Evolutionary conservation across 2,329 filamentous ascomycete genomes (phyloP).

Genomic region (Epichloe gansuensis): DNA sequence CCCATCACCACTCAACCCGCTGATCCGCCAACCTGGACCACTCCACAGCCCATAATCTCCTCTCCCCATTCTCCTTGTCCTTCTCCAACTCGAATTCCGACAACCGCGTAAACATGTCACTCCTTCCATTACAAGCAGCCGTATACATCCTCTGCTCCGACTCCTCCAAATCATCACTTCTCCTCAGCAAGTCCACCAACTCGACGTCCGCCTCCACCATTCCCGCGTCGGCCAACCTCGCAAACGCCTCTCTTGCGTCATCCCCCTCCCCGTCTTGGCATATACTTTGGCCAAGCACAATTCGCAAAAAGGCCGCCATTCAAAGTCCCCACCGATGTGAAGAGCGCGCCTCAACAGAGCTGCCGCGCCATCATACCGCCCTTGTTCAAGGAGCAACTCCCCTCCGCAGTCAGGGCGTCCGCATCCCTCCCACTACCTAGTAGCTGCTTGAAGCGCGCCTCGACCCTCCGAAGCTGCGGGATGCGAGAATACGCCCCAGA

Average conservation of each 20-base stretch:
- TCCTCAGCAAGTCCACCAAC: conserved; percentile 15
- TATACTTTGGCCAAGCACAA: conserved; percentile 16
- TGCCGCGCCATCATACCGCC: conserved; percentile 13
- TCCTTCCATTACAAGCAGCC: conserved; percentile 15
- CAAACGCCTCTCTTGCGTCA: conserved; percentile 15
- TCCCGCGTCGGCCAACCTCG: conserved; percentile 11
- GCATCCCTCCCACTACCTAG: conserved; percentile 19
- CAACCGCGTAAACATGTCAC: conserved; percentile 16
- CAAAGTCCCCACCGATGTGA: conserved; percentile 11
- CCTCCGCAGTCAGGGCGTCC: conserved; percentile 24
- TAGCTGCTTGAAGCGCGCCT: conserved; percentile 20
- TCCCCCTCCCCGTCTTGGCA: conserved; percentile 10
- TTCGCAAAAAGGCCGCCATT: conserved; percentile 16
- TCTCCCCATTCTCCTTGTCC: conserved; percentile 8
- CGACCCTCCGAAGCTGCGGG: conserved; percentile 9
- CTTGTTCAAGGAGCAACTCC: conserved; percentile 14
- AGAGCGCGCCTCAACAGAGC: conserved; percentile 16
- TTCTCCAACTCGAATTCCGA: conserved; percentile 18
- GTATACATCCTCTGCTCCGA: conserved; percentile 16
- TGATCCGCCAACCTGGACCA: conserved; percentile 21
- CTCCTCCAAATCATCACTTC: conserved; percentile 13
- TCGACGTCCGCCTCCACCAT: conserved; percentile 15
- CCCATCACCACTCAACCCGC: conserved; percentile 11
- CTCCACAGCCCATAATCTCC: conserved; percentile 21
- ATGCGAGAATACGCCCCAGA: conserved; percentile 11